Base-by-base conservation (phyloP, 495 filamentous ascomycete species). In the Aspergillus incahuasiensis region DNA sequence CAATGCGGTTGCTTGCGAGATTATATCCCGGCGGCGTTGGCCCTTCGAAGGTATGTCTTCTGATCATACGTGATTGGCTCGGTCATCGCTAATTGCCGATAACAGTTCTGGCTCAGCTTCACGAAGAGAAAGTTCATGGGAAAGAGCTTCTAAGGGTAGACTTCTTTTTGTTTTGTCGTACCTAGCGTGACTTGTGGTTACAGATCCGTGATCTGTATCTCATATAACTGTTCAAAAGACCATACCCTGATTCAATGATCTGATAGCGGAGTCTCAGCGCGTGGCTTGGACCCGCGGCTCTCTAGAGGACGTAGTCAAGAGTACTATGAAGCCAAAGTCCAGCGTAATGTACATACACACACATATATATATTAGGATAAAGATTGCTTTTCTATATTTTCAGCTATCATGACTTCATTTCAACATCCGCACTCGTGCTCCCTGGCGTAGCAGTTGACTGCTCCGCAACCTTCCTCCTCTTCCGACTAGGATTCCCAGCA, bases 61-160 rank as follows among this genome's bases (percentile, higher is more conserved):
- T 49, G 6, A n/a, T 1, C 32, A 13, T 5, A n/a, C 11, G 22
- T 45, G 1, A 6, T 51, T 19, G n/a, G 4, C 21, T 46, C 2
- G 1, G 28, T 15, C 4, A 1, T 8, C 22, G 28, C 51, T 54
- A 50, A 61, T 63, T 11, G 48, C 9, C 6, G 13, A 19, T 7
- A 7, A 18, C 55, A 88, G 84, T 97, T 92, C 88, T 98, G 94
- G 94, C 76, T 98, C 61, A 97, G 92, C 77, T 98, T 96, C 70
- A 87, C 88, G 45, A 98, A 97, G 83, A 85, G 94, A 70, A 95
- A 95, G 80, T 98, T 98, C 71, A 97, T 98, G 95, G 92, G 92
- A 65, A 97, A 96, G 81, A 84, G 83, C 63, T 78, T 91, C 68
- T 90, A 77, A n/a, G 74, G 62, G 25, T 71, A 67, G 56, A 58